A percentile compares a stretch with the other conserved stretches of the same genome.
phyloP scores from a whole-genome alignment of 441 rosid genomes.

The Pelargonium australe region DNA sequence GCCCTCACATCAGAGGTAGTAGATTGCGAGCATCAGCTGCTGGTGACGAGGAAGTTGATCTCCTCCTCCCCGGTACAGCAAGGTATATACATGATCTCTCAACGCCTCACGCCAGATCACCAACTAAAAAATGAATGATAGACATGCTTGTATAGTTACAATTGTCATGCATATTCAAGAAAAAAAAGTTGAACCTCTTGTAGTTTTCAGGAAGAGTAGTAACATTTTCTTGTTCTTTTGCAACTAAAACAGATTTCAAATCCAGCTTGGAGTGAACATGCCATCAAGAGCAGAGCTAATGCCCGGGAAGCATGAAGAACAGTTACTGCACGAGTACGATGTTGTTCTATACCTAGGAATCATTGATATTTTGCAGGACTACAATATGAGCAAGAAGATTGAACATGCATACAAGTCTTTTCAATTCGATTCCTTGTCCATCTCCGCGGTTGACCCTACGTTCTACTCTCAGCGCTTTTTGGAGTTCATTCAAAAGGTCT shows the following conservation, averaged over 20 bases:
- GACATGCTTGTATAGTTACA: too few relatives aligned
- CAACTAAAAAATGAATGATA: too few relatives aligned
- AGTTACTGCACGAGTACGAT: constrained; percentile 72
- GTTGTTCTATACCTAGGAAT: constrained; percentile 96
- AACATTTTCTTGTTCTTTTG: background rate
- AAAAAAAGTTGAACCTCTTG: background rate
- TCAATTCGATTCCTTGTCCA: constrained; percentile 46
- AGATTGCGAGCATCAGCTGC: constrained; percentile 66
- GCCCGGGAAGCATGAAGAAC: constrained; percentile 60
- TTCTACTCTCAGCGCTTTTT: constrained; percentile 67
- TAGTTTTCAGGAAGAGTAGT: constrained; percentile 29
- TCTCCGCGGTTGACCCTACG: constrained; percentile 73
- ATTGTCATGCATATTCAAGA: too few relatives aligned
- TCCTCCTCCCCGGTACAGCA: constrained; percentile 82
- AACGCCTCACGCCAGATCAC: background rate
- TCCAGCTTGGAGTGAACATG: constrained; percentile 96
- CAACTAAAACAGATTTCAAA: constrained; percentile 51
- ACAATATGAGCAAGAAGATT: constrained; percentile 61
- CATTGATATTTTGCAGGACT: constrained; percentile 79
- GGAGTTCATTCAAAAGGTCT: constrained; percentile 59
- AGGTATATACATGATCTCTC: constrained; percentile 39
- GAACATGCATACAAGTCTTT: constrained; percentile 70
- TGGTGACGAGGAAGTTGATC: constrained; percentile 92
- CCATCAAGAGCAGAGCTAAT: constrained; percentile 55
- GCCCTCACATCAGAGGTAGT: constrained; percentile 91